These are phyloP conservation scores for Botrytis elliptica DNA, from an alignment of 2,329 filamentous ascomycete species.

Conservation along the genomic window DNA sequence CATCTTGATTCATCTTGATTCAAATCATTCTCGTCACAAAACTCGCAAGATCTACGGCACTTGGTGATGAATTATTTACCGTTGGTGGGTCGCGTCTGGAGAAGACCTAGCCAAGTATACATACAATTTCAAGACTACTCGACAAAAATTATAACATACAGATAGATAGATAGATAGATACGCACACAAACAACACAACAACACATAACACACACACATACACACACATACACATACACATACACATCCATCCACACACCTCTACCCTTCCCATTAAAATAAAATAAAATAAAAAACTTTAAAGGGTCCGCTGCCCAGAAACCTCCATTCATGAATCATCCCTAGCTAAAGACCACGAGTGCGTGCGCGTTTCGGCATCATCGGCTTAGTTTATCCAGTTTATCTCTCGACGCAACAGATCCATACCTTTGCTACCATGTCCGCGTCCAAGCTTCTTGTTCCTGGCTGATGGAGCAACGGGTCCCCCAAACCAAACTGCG, in stretches of 20 bases:
- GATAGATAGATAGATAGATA: neutral
- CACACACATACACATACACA: neutral
- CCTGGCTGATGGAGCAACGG: conserved; percentile 1
- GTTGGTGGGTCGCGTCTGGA: neutral
- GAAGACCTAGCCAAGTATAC: neutral
- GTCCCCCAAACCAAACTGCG: neutral
- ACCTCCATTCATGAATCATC: neutral
- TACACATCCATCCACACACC: neutral
- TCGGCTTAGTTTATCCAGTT: neutral
- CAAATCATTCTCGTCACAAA: neutral
- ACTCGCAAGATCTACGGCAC: neutral
- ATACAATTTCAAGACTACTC: neutral
- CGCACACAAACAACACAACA: too few species aligned
- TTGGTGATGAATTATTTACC: neutral
- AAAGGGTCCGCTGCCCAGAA: conserved; percentile 2
- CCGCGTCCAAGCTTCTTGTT: conserved; percentile 7
- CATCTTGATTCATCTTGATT: neutral
- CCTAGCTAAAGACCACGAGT: neutral
- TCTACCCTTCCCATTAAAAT: neutral
- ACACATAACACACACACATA: too few species aligned
- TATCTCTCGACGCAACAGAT: neutral
- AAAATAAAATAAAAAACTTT: neutral
- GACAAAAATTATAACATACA: neutral
- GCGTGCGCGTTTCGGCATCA: neutral
- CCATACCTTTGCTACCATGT: neutral